A percentile compares a stretch with the other conserved stretches of the same genome.
Conservation (phyloP, 177 flowering plant genomes). For the Telopea speciosissima region DNA sequence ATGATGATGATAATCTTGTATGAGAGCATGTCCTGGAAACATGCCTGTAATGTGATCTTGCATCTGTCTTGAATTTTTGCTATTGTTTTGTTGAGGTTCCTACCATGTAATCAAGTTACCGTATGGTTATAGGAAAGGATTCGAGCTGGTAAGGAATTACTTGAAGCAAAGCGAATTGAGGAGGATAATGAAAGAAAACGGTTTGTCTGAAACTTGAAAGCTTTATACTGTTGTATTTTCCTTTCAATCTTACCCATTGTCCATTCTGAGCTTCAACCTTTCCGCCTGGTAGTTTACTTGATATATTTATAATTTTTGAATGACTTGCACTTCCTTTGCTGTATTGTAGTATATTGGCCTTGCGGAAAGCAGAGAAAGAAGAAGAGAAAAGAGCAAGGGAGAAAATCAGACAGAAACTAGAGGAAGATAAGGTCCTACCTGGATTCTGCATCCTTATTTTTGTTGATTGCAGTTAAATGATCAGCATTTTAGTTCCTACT, state of each 20-base stretch:
- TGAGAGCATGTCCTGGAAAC: no score
- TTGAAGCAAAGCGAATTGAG: conserved; percentile 83
- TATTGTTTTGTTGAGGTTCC: background rate
- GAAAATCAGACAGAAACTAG: conserved; percentile 56
- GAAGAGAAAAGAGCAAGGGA: conserved; percentile 77
- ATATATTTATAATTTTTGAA: background rate
- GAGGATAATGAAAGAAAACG: conserved; percentile 93
- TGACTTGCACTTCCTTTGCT: conserved; percentile 3
- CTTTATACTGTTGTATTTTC: background rate
- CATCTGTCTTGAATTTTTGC: background rate
- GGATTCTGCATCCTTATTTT: background rate
- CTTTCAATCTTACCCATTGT: background rate
- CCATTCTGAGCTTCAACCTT: background rate
- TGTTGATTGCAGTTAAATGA: conserved; percentile 4
- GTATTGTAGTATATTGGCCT: conserved; percentile 41
- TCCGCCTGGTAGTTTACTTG: background rate
- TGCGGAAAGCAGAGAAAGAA: conserved; percentile 64
- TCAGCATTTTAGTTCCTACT: background rate
- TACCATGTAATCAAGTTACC: conserved; percentile 9
- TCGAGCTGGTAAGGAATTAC: conserved; percentile 73
- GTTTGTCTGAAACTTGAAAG: conserved; percentile 31
- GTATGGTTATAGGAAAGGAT: conserved; percentile 66
- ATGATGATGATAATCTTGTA: no score
- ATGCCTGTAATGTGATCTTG: background rate
- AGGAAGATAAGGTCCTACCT: conserved; percentile 64